Conservation (phyloP, 2,329 filamentous ascomycete genomes). For the Dendrostoma leiphaemia region DNA sequence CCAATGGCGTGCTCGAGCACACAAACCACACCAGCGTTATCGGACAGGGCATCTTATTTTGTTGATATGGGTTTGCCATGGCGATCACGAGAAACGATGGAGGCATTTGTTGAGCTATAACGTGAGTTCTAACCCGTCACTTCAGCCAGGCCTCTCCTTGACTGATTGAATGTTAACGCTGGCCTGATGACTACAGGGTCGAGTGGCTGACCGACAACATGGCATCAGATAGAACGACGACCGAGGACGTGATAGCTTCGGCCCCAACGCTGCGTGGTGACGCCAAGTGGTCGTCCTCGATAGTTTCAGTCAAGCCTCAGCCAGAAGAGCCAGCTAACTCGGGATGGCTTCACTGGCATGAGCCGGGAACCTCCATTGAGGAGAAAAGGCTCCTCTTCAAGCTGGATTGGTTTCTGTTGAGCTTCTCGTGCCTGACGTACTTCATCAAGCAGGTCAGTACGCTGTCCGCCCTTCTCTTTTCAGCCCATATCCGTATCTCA, state of each 20-base stretch:
- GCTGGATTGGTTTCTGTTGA: conserved; percentile 46
- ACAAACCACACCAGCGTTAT: no score
- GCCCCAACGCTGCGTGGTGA: neutral
- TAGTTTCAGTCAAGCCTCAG: neutral
- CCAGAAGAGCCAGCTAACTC: neutral
- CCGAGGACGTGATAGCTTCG: neutral
- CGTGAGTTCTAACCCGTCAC: no score
- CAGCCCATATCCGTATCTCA: neutral
- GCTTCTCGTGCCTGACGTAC: conserved; percentile 41
- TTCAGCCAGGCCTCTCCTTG: no score
- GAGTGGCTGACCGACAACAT: no score
- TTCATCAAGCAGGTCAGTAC: conserved; percentile 38
- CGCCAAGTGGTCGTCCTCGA: no score
- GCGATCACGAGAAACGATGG: no score
- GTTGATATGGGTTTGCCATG: no score
- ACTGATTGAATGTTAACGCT: no score
- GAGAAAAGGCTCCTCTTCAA: conserved; percentile 47
- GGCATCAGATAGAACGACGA: neutral
- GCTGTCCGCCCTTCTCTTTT: neutral
- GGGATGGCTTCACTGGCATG: conserved; percentile 41
- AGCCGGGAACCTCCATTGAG: conserved; percentile 35
- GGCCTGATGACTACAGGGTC: no score
- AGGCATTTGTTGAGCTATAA: no score
- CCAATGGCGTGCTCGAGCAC: no score
- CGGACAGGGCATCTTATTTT: no score